These are phyloP conservation scores for Pyrus pyrifolia DNA, from an alignment of 306 rosid species.

Conservation along the genomic window DNA sequence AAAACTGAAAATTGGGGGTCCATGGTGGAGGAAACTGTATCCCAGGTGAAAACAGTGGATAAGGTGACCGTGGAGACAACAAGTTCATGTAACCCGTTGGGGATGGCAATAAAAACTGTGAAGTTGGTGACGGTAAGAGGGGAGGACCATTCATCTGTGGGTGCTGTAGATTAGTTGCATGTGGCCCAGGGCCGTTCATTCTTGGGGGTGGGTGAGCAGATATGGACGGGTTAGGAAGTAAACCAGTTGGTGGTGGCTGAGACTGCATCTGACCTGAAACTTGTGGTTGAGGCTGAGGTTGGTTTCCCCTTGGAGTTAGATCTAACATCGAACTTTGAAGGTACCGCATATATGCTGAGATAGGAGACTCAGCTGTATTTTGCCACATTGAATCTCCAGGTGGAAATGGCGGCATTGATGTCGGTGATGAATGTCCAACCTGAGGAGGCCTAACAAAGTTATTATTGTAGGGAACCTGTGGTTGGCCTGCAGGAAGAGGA, in stretches of 20 bases:
- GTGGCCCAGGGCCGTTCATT: slow-evolving; percentile 41
- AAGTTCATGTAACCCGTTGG: slow-evolving; percentile 65
- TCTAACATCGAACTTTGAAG: slow-evolving; percentile 70
- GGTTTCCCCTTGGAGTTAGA: slow-evolving; percentile 54
- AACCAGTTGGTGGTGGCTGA: slow-evolving; percentile 45
- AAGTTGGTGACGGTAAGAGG: slow-evolving; percentile 71
- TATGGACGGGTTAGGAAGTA: slow-evolving; percentile 59
- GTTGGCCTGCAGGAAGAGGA: slow-evolving; percentile 43
- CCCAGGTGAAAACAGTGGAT: slow-evolving; percentile 80
- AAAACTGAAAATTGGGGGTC: slow-evolving; percentile 75
- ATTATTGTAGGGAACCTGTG: slow-evolving; percentile 45
- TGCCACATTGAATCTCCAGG: slow-evolving; percentile 52
- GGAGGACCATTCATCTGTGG: slow-evolving; percentile 49
- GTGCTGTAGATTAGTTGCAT: slow-evolving; percentile 36
- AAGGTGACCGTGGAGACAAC: slow-evolving; percentile 72
- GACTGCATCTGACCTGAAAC: slow-evolving; percentile 20
- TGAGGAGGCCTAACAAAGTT: slow-evolving; percentile 50
- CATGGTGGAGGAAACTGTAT: slow-evolving; percentile 61
- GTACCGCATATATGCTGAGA: slow-evolving; percentile 86
- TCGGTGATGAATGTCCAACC: slow-evolving; percentile 52
- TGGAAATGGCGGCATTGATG: slow-evolving; percentile 31
- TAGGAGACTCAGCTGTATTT: slow-evolving; percentile 73
- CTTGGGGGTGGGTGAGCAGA: slow-evolving; percentile 42
- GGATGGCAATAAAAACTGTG: slow-evolving; percentile 82
- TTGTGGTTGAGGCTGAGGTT: slow-evolving; percentile 19